Percentiles rank a stretch among this genome's conserved stretches.
These are phyloP conservation scores for Barbatosphaeria neglecta DNA, from an alignment of 495 filamentous ascomycete genomes.

Conservation along the genomic window DNA sequence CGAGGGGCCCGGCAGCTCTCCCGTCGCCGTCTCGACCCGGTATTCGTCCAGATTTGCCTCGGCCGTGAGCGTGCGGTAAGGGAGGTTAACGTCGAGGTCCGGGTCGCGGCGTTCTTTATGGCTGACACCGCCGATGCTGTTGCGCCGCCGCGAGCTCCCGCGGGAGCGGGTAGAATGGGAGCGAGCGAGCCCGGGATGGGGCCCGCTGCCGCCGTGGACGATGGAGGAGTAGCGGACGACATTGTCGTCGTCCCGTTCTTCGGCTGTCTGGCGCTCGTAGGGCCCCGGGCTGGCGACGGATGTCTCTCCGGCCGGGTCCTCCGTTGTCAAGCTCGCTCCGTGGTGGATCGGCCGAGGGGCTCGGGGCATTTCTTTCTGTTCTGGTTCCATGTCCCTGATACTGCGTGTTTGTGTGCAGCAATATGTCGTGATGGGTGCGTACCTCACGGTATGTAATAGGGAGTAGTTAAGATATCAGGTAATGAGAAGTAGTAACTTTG, in stretches of 20 bases:
- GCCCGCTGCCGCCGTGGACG: background rate
- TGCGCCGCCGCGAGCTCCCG: background rate
- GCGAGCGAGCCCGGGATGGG: background rate
- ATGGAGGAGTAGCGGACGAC: background rate
- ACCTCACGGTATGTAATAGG: too few relatives aligned
- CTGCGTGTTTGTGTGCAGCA: too few relatives aligned
- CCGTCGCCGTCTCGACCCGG: conserved; percentile 43
- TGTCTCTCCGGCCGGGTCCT: background rate
- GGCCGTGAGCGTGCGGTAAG: conserved; percentile 48
- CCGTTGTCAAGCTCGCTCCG: background rate
- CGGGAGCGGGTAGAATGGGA: background rate
- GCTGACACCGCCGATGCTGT: background rate
- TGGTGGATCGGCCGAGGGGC: background rate
- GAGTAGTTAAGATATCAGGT: too few relatives aligned
- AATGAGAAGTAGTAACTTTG: too few relatives aligned
- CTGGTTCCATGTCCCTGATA: too few relatives aligned
- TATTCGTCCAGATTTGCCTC: conserved; percentile 55
- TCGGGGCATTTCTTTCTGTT: too few relatives aligned
- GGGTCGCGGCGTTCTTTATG: conserved; percentile 2
- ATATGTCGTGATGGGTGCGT: too few relatives aligned
- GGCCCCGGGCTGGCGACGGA: background rate
- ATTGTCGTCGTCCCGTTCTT: background rate
- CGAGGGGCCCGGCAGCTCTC: conserved; percentile 50
- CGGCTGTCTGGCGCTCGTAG: background rate
- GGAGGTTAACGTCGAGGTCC: conserved; percentile 39